phyloP scores from a whole-genome alignment of 2,329 filamentous ascomycete genomes.

The Chrysoporthe puriensis region DNA sequence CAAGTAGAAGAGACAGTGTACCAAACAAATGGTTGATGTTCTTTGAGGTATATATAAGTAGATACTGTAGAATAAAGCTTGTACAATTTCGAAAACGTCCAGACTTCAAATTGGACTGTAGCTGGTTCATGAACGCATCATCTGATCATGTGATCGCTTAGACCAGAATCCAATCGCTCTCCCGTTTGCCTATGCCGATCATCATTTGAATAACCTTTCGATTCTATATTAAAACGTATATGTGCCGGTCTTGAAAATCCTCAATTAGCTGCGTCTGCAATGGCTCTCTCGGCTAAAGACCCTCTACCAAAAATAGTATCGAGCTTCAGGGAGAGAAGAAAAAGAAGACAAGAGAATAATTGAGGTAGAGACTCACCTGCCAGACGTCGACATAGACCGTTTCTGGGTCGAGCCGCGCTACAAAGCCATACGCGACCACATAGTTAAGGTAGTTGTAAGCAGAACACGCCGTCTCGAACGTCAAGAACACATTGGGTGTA shows the following conservation, averaged over 20 bases:
- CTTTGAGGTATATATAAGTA: too few relatives aligned
- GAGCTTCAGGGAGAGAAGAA: neutral
- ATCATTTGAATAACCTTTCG: neutral
- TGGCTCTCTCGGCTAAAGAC: neutral
- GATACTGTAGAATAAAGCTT: too few relatives aligned
- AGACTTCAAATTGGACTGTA: too few relatives aligned
- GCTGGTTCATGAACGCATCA: too few relatives aligned
- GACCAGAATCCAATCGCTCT: neutral
- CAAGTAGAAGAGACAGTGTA: too few relatives aligned
- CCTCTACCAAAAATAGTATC: too few relatives aligned
- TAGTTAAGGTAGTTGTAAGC: conserved; percentile 45
- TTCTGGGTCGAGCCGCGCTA: conserved; percentile 10
- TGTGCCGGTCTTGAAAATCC: neutral
- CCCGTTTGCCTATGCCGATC: neutral
- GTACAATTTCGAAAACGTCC: too few relatives aligned
- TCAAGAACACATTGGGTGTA: conserved; percentile 40
- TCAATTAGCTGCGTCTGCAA: neutral
- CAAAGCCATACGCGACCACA: conserved; percentile 35
- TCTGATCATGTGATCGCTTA: too few relatives aligned
- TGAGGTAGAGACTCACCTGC: conserved; percentile 30
- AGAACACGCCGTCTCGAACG: conserved; percentile 41
- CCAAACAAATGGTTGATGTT: too few relatives aligned
- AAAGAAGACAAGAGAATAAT: neutral
- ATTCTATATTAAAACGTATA: neutral
- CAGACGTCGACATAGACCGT: conserved; percentile 32